Conservation (phyloP, 164 flowering plant genomes). For the Chimonanthus praecox region DNA sequence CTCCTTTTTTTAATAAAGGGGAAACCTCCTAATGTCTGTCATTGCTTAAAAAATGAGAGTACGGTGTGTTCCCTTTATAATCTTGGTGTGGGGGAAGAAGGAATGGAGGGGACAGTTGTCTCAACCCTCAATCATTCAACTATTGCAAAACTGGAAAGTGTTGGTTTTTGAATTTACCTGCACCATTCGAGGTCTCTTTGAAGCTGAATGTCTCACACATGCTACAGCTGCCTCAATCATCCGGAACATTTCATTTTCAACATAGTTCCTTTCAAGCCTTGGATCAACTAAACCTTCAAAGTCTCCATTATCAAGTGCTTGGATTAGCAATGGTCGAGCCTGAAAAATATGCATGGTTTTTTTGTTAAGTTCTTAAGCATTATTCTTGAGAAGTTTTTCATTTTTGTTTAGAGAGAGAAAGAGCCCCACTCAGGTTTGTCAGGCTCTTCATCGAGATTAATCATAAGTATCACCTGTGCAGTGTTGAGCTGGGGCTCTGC, state of each 20-base stretch:
- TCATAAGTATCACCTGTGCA: too few species aligned
- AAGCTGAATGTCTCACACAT: slow-evolving; percentile 81
- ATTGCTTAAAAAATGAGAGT: background rate
- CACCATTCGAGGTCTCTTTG: slow-evolving; percentile 81
- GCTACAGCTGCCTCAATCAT: slow-evolving; percentile 84
- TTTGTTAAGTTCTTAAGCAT: too few species aligned
- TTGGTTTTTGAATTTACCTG: slow-evolving; percentile 42
- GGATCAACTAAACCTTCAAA: slow-evolving; percentile 61
- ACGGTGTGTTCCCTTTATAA: background rate
- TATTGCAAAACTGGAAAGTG: too few species aligned
- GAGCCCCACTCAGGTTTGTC: too few species aligned
- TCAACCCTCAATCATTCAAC: too few species aligned
- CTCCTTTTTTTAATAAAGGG: background rate
- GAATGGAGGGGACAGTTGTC: too few species aligned
- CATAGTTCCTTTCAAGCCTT: slow-evolving; percentile 53
- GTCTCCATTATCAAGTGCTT: slow-evolving; percentile 50
- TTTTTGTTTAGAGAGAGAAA: too few species aligned
- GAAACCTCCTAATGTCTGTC: background rate
- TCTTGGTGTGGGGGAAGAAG: background rate
- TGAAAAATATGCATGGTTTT: slow-evolving; percentile 13
- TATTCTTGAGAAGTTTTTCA: too few species aligned
- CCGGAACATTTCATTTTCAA: slow-evolving; percentile 55
- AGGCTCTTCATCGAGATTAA: too few species aligned
- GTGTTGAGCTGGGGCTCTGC: too few species aligned
- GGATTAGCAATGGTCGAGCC: slow-evolving; percentile 84